Conservation (phyloP, 1,139 yeast genomes). For the Suhomyces ambrosiae region DNA sequence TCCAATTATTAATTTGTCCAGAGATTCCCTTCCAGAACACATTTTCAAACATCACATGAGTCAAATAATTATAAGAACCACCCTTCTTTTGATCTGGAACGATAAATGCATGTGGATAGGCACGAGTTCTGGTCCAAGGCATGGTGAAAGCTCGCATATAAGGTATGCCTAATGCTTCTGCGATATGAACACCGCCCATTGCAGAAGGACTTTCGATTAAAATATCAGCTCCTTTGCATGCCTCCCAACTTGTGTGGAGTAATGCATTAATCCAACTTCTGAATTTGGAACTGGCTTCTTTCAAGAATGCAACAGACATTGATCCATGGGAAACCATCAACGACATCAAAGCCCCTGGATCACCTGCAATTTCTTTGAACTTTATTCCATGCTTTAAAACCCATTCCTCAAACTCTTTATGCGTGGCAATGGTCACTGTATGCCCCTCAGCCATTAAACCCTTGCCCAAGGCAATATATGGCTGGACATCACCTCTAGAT, state of each 20-base stretch:
- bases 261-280: conserved; percentile 79
- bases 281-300: conserved; percentile 80
- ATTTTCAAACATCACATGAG: conserved; percentile 90
- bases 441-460: conserved; percentile 83
- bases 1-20: conserved; percentile 88
- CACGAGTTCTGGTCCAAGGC: conserved; percentile 97
- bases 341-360: conserved; percentile 90
- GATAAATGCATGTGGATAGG: conserved; percentile 94
- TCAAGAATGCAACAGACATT: conserved; percentile 77
- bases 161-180: conserved; percentile 87
- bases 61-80: conserved; percentile 87
- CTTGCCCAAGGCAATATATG: conserved; percentile 85
- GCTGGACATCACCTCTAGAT: conserved; percentile 95
- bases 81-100: conserved; percentile 94
- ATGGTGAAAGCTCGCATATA: conserved; percentile 94
- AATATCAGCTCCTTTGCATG: conserved; percentile 82
- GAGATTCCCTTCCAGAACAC: conserved; percentile 93
- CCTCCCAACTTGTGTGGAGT: conserved; percentile 73
- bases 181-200: conserved; percentile 93
- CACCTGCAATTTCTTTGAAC: conserved; percentile 82
- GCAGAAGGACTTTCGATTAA: conserved; percentile 93
- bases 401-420: conserved; percentile 78
- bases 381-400: conserved; percentile 64
- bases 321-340: conserved; percentile 91
- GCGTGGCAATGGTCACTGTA: conserved; percentile 80